Evolutionary conservation across 768 basidiomycete genomes (phyloP), one percentile per base, ranked within the genome.

Genomic region (Dioszegia aurantiaca): DNA sequence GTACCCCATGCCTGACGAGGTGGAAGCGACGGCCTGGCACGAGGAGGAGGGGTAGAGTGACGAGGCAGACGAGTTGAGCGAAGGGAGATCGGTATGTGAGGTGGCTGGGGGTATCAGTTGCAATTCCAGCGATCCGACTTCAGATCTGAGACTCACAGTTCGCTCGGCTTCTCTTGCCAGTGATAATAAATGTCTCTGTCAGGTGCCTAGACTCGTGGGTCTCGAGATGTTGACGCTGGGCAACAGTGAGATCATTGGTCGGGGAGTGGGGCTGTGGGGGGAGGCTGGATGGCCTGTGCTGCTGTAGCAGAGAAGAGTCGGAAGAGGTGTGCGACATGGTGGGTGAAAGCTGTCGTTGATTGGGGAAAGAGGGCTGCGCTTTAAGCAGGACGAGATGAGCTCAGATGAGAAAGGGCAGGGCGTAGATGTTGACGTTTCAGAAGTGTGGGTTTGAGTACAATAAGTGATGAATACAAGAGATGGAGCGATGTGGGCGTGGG

Each of bases 1-100:
- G 56, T 68, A 68, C 10, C 46, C 39, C 26, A 58, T 30, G 27
- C 66, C 63, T 30, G 60, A 60, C 1, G 66, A 68, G 1, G 66
- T 55, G 0, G 66, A 68, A 17, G 66, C 60, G 36, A 68, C 42
- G 26, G 66, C 57, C 37, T 62, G 61, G 6, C 30, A 37, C 12
- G 56, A 4, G 58, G 47, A 45, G 9, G 40, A 27, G 16, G 27
- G 31, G 19, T 31, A 16, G 41, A 30, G n/a, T 42, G 41, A 33
- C 12, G 41, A 45, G 30, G 40, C 42, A 14, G 41, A 59, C 4
- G 39, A 44, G 43, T 39, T 43, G 51, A 19, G 31, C 14, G 58
- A 14, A 16, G 17, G 27, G 9, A 45, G 30, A 48, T 48, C 36
- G 48, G 51, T 16, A 14, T 53, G 36, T 17, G 48, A 51, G 10